Evolutionary conservation across 345 rosid genomes (phyloP).

Genomic region (Aurinia saxatilis): DNA sequence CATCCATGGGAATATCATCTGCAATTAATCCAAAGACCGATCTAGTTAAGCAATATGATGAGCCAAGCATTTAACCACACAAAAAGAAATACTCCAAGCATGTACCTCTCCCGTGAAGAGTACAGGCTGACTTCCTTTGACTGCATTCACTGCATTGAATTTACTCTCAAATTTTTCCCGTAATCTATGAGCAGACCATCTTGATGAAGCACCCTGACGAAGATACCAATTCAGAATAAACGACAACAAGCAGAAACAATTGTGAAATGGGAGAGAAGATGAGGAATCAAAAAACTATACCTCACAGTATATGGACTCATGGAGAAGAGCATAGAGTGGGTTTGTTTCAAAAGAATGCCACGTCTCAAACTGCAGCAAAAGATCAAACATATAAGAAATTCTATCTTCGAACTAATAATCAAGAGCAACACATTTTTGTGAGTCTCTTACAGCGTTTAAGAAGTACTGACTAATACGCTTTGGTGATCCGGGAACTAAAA

Average conservation of each 20-base stretch:
- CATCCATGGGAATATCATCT: constrained; percentile 91
- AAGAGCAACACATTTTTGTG: neutral
- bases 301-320: constrained; percentile 86
- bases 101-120: constrained; percentile 85
- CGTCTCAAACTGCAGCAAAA: constrained; percentile 54
- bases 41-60: neutral
- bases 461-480: constrained; percentile 64
- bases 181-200: constrained; percentile 72
- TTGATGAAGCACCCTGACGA: constrained; percentile 68
- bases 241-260: neutral
- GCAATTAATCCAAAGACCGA: neutral
- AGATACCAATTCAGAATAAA: neutral
- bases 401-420: neutral
- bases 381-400: constrained; percentile 8
- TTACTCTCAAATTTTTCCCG: constrained; percentile 36
- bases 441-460: constrained; percentile 59
- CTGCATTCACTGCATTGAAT: constrained; percentile 70
- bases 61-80: neutral
- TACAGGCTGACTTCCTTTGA: constrained; percentile 57
- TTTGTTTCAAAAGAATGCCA: constrained; percentile 71
- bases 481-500: constrained; percentile 58
- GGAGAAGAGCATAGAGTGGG: constrained; percentile 80
- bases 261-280: neutral
- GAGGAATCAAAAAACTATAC: constrained; percentile 26
- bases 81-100: neutral